Base-by-base conservation (phyloP, 2,329 filamentous ascomycete genomes). In the Sporothrix phasma region DNA sequence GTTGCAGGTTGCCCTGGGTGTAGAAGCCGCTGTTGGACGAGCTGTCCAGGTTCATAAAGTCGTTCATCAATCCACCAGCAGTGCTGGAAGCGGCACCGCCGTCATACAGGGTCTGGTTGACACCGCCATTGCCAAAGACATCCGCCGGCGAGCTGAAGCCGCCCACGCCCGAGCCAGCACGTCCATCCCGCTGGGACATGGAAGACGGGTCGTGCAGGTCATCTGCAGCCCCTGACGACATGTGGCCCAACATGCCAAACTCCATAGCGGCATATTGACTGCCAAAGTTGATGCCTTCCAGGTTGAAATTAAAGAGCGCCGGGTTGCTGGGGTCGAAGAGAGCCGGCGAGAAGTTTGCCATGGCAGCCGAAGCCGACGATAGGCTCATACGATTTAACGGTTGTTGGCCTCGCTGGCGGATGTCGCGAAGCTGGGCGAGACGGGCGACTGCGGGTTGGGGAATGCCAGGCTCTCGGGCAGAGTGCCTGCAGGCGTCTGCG, bases 201-300 rank as follows among this genome's bases (percentile, higher is more conserved):
- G 79, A 75, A 6, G 74, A 73, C 65, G 94, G 90, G 63, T 85
- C 85, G 5, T 88, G 84, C 6, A 88, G 86, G 17, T 86, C 89
- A 69, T 94, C 90, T n/a, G 86, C 88, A 15, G 90, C 88, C 15
- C 89, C 89, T n/a, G 89, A 91, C 66, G 90, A 91, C 89, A 99
- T 96, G 74, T 97, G 93, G 31, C 91, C 92, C 0, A 99, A 84
- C 84, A 97, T 97, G 62, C 92, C 89, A 74, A 97, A 97, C 74
- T 97, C 94, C 74, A 96, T 82, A 19, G 92, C 93, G 66, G 92
- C 93, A 72, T 97, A 99, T 68, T 96, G 91, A 73, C 94, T 97
- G 64, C 92, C 92, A 74, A 97, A 99, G 73, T 94, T 94, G 73
- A 97, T 83, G 65, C 91, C 92, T 63, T 95, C 92, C 11, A 97